Percentiles rank a stretch among this genome's conserved stretches.
phyloP scores from a whole-genome alignment of 164 flowering plant species.

The Vitis vinifera region ASM3070453v1 NC_081821.1:7361501-7362000 shows the following conservation, averaged over 20 bases:
- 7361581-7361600: no score
- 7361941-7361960: not conserved
- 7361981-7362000: not conserved
- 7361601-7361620: not conserved
- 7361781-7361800: constrained; percentile 5
- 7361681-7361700: no score
- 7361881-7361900: not conserved
- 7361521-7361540: not conserved
- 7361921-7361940: not conserved
- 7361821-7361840: constrained; percentile 1
- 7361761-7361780: constrained; percentile 1
- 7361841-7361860: not conserved
- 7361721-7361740: not conserved
- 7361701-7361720: no score
- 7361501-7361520: not conserved
- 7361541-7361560: no score
- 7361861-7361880: no score
- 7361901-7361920: constrained; percentile 6
- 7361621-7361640: no score
- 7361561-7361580: no score
- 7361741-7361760: constrained; percentile 4
- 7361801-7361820: constrained; percentile 5
- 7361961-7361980: not conserved
- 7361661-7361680: no score
- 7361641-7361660: no score